Base-by-base conservation (phyloP, 345 rosid genomes). In the Alliaria petiolata region DNA sequence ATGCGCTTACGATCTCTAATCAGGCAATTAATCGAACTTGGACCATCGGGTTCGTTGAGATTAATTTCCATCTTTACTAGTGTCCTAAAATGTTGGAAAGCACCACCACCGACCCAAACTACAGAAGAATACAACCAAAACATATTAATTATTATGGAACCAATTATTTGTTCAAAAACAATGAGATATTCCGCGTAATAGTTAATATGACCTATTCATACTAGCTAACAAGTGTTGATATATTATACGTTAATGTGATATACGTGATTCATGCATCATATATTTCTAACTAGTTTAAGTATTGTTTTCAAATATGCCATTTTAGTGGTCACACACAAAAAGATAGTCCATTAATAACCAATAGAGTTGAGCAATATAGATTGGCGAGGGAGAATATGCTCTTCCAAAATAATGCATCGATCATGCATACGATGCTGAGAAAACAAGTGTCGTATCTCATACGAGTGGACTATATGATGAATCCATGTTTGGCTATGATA, bases 41-140 rank as follows among this genome's bases (percentile, higher is more conserved):
- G 79, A 69, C 79, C 69, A 51, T 25, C 54, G 63, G 49, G 56
- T 61, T 66, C 49, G 68, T 67, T 67, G 63, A 35, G 17, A 50
- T 33, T 60, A 25, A 16, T 49, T 47, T 35, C 54, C 45, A 43
- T 66, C 67, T 59, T 49, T 5, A 13, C 61, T 61, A 42, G 40
- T 60, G 69, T 67, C 69, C 74, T 60, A 61, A 35, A 67, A 67
- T 59, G 60, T 75, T 60, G 69, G 72, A 74, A 66, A 66, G 61
- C 54, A 58, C 72, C 38, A 58, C 45, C 67, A 74, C 78, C 72
- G 78, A 31, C 78, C 71, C 17, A 57, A 56, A 57, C 17, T 17
- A 34, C 47, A 60, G 22, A 72, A 35, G 15, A 61, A 60, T 26
- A 9, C 22, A 70, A 36, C 38, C 11, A 38, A 61, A 69, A 47